Conservation (phyloP, 2,329 filamentous ascomycete genomes). For the Rutstroemia sp. region DNA sequence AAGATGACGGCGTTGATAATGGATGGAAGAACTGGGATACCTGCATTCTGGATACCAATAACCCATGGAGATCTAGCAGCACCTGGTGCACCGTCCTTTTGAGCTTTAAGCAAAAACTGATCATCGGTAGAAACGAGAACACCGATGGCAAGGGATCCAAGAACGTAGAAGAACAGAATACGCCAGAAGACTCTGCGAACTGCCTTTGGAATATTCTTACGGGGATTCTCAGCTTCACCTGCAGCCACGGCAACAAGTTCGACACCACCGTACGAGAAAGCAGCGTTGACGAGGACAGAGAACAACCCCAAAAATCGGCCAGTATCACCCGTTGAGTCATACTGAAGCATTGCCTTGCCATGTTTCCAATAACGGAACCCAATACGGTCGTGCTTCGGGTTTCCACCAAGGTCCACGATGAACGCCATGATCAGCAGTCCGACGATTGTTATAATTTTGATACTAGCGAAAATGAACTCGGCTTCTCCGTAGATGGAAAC, state of each 20-base stretch:
- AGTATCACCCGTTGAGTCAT: slow-evolving; percentile 54
- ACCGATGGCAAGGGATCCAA: slow-evolving; percentile 64
- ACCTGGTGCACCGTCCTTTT: slow-evolving; percentile 49
- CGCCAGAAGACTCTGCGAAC: slow-evolving; percentile 77
- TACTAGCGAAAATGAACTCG: slow-evolving; percentile 53
- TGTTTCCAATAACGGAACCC: slow-evolving; percentile 64
- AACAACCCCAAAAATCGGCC: slow-evolving; percentile 65
- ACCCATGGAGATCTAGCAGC: slow-evolving; percentile 64
- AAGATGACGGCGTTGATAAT: slow-evolving; percentile 69
- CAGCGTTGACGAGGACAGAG: slow-evolving; percentile 40
- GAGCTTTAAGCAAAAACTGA: slow-evolving; percentile 53
- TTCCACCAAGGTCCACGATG: slow-evolving; percentile 75
- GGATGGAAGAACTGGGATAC: slow-evolving; percentile 56
- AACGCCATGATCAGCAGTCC: slow-evolving; percentile 72
- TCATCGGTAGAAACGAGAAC: slow-evolving; percentile 67
- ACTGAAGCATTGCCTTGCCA: slow-evolving; percentile 63
- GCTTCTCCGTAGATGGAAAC: slow-evolving; percentile 52
- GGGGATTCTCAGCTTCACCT: slow-evolving; percentile 65
- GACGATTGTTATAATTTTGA: slow-evolving; percentile 51
- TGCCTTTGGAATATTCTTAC: slow-evolving; percentile 61
- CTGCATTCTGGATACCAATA: slow-evolving; percentile 59
- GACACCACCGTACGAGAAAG: slow-evolving; percentile 42
- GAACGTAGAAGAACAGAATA: slow-evolving; percentile 66
- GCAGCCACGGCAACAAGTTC: slow-evolving; percentile 42
- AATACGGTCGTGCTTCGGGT: slow-evolving; percentile 63